Evolutionary conservation across 2,329 filamentous ascomycete genomes (phyloP), one percentile per base, ranked within the genome.

Genomic region (Aspergillus fructus): DNA sequence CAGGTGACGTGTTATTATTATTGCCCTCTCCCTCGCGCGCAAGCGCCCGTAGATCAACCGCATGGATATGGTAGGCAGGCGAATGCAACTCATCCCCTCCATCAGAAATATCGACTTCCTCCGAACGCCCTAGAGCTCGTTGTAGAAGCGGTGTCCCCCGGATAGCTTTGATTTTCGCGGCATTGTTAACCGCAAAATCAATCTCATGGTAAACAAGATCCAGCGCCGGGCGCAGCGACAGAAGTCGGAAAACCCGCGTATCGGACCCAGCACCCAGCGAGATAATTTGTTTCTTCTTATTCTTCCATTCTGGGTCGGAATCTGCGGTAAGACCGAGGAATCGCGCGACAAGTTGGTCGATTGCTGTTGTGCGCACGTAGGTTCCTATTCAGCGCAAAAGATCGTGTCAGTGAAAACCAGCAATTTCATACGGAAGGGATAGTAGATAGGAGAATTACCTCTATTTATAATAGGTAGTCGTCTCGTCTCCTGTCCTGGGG

Each of bases 241-340:
- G 82, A 1, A 97, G 77, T 19, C 91, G 87, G 68, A 97, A 92
- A 59, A 87, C 89, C 15, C 94, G 85, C 6, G 94, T 97, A 71
- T 99, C 94, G 11, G 93, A 96, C 23, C 94, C 94, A 15, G 94
- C 93, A 30, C 94, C 94, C 1, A 99, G 83, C 0, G 93, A 97
- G 59, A 99, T 83, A 59, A 99, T 91, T 71, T 99, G 94, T 71
- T 77, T 75, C 59, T 65, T 63, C 46, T 57, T 54, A 8, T 39
- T 5, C 15, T 48, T 54, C 43, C 51, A 54, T n/a, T 34, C 19
- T 40, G 37, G 24, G n/a, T 54, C 43, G 15, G 51, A 48, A 21
- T 49, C 33, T 7, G 34, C 63, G 62, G 3, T 65, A 66, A 41
- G 15, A 39, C 77, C 71, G 12, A 97, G 79, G 67, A 97, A 97